Evolutionary conservation across 2,329 filamentous ascomycete species (phyloP), one percentile per base, ranked within the genome.

Genomic region (Thielaviopsis euricoi): DNA sequence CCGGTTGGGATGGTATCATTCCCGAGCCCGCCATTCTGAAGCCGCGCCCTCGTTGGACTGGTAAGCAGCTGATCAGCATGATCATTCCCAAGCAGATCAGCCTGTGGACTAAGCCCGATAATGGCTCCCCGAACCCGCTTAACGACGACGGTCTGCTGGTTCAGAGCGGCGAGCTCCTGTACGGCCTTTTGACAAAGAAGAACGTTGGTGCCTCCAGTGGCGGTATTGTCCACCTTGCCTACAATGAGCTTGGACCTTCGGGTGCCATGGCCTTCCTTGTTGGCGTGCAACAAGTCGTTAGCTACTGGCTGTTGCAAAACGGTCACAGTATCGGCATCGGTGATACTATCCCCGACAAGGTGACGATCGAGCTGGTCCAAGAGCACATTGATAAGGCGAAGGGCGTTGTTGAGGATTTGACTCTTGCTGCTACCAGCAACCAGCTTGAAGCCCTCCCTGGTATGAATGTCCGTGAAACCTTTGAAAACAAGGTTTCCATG

Each of bases 251-350:
- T 62, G 90, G 93, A 12, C 80, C 86, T 37, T 82, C 87, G 25
- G 86, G 85, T 53, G 87, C 93, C 21, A 91, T 98, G 75, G 84
- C 83, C 62, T 98, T 98, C 76, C 88, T 99, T 73, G 96, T 96
- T 67, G 90, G 90, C 63, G 86, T 88, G 58, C 94, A 98, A 72
- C 85, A 89, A 56, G 89, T 97, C 58, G 87, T 97, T 64, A 94
- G 91, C 68, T 95, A 97, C 73, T 98, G 93, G 93, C 81, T 98
- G 49, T 74, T 97, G 46, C 91, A 98, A 71, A 86, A 95, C 65
- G 93, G 93, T 55, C 93, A 95, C 77, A 96, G 89, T 71, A 96
- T 98, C 63, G 93, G 93, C 73, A 95, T 98, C 65, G 94, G 93
- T 74, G 93, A 98, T 69, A 97, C 93, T 1, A 91, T 98, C 66